These are phyloP conservation scores for Capniomyces stellatus DNA, from an alignment of 371 early-diverging fungal species.

Conservation along the genomic window DNA sequence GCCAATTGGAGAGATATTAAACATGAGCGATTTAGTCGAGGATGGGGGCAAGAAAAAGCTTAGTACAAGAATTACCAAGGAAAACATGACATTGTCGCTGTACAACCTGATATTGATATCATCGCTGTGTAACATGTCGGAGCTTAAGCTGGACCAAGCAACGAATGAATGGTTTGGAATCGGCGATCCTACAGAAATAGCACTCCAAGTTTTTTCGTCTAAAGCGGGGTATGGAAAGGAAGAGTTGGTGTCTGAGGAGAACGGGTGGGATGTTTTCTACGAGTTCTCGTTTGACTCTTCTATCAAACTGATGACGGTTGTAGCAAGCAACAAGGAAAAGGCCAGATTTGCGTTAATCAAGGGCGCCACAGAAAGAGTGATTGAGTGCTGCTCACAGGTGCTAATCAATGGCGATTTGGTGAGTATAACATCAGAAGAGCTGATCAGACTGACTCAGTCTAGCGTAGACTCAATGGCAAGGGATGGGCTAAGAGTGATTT, in stretches of 20 bases:
- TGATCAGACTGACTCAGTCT: slow-evolving; percentile 31
- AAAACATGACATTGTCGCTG: slow-evolving; percentile 19
- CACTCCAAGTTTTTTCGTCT: slow-evolving; percentile 54
- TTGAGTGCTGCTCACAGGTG: slow-evolving; percentile 31
- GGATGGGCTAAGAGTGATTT: slow-evolving; percentile 57
- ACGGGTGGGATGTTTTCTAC: slow-evolving; percentile 44
- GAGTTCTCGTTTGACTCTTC: slow-evolving; percentile 68
- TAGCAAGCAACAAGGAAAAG: slow-evolving; percentile 36
- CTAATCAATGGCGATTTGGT: slow-evolving; percentile 27
- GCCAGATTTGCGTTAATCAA: slow-evolving; percentile 26
- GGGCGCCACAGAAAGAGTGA: slow-evolving; percentile 58
- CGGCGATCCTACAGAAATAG: slow-evolving; percentile 71
- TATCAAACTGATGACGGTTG: slow-evolving; percentile 80
- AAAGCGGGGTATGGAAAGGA: slow-evolving; percentile 47
- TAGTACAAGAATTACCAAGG: neutral
- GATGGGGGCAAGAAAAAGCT: neutral
- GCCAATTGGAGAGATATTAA: slow-evolving; percentile 28
- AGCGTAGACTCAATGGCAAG: slow-evolving; percentile 35
- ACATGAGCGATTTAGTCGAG: neutral
- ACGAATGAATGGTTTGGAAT: slow-evolving; percentile 44
- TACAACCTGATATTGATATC: slow-evolving; percentile 27
- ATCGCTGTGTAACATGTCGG: slow-evolving; percentile 55
- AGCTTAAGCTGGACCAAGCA: slow-evolving; percentile 35
- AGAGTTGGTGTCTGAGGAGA: slow-evolving; percentile 24
- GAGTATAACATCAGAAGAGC: slow-evolving; percentile 25